A percentile compares a stretch with the other conserved stretches of the same genome.
Evolutionary conservation across 164 flowering plant genomes (phyloP).

Genomic region (Hamamelis virginiana): DNA sequence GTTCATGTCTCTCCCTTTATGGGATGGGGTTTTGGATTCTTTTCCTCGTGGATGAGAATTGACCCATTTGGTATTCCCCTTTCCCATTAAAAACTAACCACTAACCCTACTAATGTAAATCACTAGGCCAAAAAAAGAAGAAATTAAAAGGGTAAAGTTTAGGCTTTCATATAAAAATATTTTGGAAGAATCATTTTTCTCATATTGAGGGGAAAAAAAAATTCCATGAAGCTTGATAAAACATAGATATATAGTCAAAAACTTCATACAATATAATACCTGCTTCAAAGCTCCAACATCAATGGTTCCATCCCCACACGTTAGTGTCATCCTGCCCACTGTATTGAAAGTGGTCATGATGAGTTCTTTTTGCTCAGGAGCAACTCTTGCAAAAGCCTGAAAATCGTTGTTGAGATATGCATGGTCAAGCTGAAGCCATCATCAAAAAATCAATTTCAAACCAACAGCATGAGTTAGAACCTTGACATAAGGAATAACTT

Average conservation of each 20-base stretch:
- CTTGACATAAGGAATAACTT: constrained; percentile 88
- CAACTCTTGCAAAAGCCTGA: constrained; percentile 98
- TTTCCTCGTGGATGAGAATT: too few relatives aligned
- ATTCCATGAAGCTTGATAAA: neutral
- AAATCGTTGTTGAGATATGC: neutral
- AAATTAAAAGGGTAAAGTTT: too few relatives aligned
- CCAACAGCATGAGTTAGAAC: constrained; percentile 27
- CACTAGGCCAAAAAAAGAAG: too few relatives aligned
- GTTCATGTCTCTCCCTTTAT: too few relatives aligned
- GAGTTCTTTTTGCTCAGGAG: constrained; percentile 97
- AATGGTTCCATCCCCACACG: constrained; percentile 99
- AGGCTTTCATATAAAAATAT: too few relatives aligned
- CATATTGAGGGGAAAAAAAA: neutral
- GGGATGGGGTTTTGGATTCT: too few relatives aligned
- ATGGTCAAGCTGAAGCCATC: constrained; percentile 6
- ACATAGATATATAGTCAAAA: neutral
- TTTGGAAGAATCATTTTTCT: neutral
- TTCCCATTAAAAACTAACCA: too few relatives aligned
- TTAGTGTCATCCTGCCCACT: constrained; percentile 88
- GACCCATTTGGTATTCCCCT: too few relatives aligned
- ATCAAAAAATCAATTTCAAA: constrained; percentile 1
- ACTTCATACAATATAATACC: constrained; percentile 36
- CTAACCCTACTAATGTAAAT: too few relatives aligned
- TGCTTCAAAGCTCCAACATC: constrained; percentile 99
- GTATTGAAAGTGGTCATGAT: constrained; percentile 86